Evolutionary conservation across 192 early-diverging fungal genomes (phyloP).

Genomic region (Backusella mclennaniae): DNA sequence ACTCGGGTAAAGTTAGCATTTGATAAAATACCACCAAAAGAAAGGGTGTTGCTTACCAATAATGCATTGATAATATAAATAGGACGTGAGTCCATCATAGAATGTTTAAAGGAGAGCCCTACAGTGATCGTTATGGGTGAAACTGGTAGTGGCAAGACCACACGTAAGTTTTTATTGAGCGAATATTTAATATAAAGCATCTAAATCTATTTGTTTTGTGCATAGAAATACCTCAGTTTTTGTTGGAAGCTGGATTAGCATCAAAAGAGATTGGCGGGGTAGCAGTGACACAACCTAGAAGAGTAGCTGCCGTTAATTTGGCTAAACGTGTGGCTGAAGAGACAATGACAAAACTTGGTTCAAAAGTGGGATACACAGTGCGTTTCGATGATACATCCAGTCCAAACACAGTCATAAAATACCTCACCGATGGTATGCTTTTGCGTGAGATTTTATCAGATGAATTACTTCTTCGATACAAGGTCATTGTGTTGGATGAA

Average conservation of each 20-base stretch:
- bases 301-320: conserved; percentile 83
- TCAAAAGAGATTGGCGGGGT: conserved; percentile 59
- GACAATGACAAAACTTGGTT: conserved; percentile 66
- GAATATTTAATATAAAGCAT: too few relatives aligned
- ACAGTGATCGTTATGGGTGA: conserved; percentile 77
- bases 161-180: conserved; percentile 43
- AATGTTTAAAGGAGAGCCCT: conserved; percentile 34
- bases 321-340: conserved; percentile 80
- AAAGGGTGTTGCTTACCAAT: not conserved
- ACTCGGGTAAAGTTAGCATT: conserved; percentile 37
- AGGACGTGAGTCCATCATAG: conserved; percentile 42
- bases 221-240: conserved; percentile 89
- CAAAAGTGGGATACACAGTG: conserved; percentile 82
- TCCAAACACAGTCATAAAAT: conserved; percentile 80
- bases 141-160: conserved; percentile 81
- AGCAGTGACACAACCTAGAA: conserved; percentile 81
- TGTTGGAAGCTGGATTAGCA: conserved; percentile 66
- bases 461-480: conserved; percentile 71
- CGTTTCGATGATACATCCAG: conserved; percentile 94
- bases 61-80: not conserved
- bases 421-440: conserved; percentile 96
- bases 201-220: too few relatives aligned
- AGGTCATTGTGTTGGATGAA: conserved; percentile 91
- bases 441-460: conserved; percentile 89
- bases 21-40: conserved; percentile 4